A percentile compares a stretch with the other conserved stretches of the same genome.
These are phyloP conservation scores for Boletus fagicola DNA, from an alignment of 768 basidiomycete genomes.

Conservation along the genomic window DNA sequence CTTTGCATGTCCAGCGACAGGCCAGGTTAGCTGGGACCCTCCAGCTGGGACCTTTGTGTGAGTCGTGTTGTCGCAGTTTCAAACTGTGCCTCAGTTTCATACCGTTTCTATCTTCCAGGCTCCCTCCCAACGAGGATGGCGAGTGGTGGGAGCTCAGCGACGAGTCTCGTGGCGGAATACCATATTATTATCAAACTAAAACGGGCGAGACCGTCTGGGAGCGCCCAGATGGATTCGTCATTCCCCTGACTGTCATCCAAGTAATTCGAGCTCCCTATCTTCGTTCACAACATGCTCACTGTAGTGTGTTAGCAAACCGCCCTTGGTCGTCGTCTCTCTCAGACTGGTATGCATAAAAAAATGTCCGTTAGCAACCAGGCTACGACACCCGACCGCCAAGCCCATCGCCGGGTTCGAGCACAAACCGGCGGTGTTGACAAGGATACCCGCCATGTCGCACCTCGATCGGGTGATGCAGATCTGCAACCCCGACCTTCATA, in stretches of 20 bases:
- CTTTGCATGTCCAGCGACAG: constrained; percentile 91
- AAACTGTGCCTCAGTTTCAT: constrained; percentile 16
- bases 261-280: constrained; percentile 37
- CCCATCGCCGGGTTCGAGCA: constrained; percentile 38
- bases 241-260: constrained; percentile 87
- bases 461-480: constrained; percentile 28
- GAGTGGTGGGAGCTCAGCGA: constrained; percentile 97
- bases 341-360: constrained; percentile 40
- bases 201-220: constrained; percentile 92
- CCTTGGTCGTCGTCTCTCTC: constrained; percentile 67
- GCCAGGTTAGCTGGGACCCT: constrained; percentile 91
- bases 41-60: constrained; percentile 88
- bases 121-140: constrained; percentile 80
- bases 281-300: constrained; percentile 6
- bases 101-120: constrained; percentile 38
- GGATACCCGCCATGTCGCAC: constrained; percentile 32
- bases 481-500: constrained; percentile 31
- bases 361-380: constrained; percentile 9
- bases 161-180: constrained; percentile 75
- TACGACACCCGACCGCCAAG: constrained; percentile 30
- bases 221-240: constrained; percentile 84
- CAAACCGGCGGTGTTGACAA: constrained; percentile 35
- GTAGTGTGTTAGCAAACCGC: constrained; percentile 57
- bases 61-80: constrained; percentile 31
- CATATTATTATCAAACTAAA: constrained; percentile 95